Evolutionary conservation across 2,329 filamentous ascomycete species (phyloP), one percentile per base, ranked within the genome.

Genomic region (Colletotrichum gloeosporioides): DNA sequence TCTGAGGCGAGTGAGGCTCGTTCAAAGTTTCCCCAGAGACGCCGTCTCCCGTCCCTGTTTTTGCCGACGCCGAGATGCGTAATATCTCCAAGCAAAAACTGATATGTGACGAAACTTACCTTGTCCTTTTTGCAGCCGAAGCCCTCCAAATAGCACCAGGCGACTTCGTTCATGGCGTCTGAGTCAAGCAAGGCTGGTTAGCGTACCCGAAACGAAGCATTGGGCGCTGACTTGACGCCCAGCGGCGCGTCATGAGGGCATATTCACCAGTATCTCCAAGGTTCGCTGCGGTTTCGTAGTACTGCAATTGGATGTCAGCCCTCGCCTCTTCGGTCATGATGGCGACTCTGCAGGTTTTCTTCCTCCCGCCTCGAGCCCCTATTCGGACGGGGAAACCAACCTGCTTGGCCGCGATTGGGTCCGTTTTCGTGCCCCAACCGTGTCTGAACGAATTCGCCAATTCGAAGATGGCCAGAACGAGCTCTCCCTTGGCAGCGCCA

Each of bases 71-170:
- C 57, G 69, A 71, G 62, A 64, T 36, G 39, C 67, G 63, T 32
- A 64, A 62, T 71, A 63, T 53, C 34, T 57, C 27, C 22, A 80
- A 77, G 73, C 78, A 78, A 79, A 79, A 80, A 78, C 79, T 78
- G 80, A 81, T 75, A 76, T 76, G 76, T 72, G 77, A 78, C 55
- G 63, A 59, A 77, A 91, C 95, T 86, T 90, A 98, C 96, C 95
- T 98, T 99, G 88, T 99, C 96, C 85, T 99, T 99, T 85, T 96
- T 97, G 82, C 96, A 96, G 39, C 97, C 97, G 85, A 98, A 98
- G n/a, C 97, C 97, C 83, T 98, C 94, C 32, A 98, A 86, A 89
- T 97, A 99, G 88, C 97, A 99, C 95, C 96, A 98, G 44, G 93
- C 97, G 70, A 94, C 94, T 85, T 99, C 96, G 83, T 98, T 98